Percentiles rank a stretch among this genome's conserved stretches.
phyloP scores from a whole-genome alignment of 2,329 filamentous ascomycete genomes.

The Fusarium decemcellulare region DNA sequence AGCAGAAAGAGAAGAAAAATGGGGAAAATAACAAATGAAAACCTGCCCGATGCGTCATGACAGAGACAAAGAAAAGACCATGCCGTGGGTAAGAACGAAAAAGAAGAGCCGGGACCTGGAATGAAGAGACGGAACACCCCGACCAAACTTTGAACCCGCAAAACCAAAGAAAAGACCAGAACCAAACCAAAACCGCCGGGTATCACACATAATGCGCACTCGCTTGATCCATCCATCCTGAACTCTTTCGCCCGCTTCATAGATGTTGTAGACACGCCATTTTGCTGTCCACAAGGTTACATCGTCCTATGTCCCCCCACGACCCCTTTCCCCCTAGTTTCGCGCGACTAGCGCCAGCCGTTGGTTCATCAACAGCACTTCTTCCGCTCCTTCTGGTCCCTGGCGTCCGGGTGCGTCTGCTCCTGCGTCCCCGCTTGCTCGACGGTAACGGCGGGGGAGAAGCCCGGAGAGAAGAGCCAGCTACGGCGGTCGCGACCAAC shows the following conservation, averaged over 20 bases:
- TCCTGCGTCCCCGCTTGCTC: conserved; percentile 57
- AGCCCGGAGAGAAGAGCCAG: conserved; percentile 70
- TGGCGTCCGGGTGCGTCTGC: conserved; percentile 41
- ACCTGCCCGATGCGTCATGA: conserved; percentile 32
- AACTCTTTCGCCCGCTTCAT: conserved; percentile 28
- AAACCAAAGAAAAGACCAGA: conserved; percentile 37
- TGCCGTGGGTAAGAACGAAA: conserved; percentile 16
- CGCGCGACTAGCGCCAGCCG: neutral
- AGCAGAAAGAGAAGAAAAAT: conserved; percentile 5
- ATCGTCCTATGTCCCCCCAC: conserved; percentile 13
- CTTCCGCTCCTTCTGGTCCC: conserved; percentile 42
- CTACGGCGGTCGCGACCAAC: conserved; percentile 71
- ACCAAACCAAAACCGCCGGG: conserved; percentile 36
- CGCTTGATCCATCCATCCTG: conserved; percentile 36
- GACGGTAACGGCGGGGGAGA: conserved; percentile 66
- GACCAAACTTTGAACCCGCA: conserved; percentile 24
- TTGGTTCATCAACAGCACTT: conserved; percentile 48
- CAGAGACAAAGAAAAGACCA: conserved; percentile 8
- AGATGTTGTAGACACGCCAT: conserved; percentile 24
- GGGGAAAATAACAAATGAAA: conserved; percentile 21
- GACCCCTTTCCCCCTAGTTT: conserved; percentile 1
- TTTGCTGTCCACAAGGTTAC: conserved; percentile 12
- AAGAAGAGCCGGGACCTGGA: conserved; percentile 19
- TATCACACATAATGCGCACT: conserved; percentile 45
- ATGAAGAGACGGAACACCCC: conserved; percentile 30